Evolutionary conservation across 805 yeast genomes (phyloP), one percentile per base, ranked within the genome.

Genomic region (Wickerhamiella alocasiicola): DNA sequence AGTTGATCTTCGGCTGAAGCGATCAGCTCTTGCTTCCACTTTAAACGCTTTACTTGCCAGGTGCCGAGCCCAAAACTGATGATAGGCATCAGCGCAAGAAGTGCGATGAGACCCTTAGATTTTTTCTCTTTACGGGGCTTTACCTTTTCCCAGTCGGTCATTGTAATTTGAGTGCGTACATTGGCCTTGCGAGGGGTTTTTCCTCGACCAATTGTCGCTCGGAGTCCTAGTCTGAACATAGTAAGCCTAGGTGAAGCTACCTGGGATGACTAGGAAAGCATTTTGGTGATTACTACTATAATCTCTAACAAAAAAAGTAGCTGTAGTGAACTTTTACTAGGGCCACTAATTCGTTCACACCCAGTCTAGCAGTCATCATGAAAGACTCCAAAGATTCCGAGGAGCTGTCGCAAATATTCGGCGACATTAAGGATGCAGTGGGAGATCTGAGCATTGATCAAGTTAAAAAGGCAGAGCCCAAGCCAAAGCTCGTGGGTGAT

Each of bases 31-130:
- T 76, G 80, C 58, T 91, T 91, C 98, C 98, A 91, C 45, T 72
- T 67, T 37, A 91, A 63, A 48, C 98, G 68, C 51, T 73, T 66
- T 34, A 82, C 75, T 63, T 91, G 98, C 98, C 98, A 91, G 42
- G 85, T 72, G 2, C 97, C 98, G 32, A 91, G 63, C 35, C 76
- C 78, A 56, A 88, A 81, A 9, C 95, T 74, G 2, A 85, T 68
- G 1, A 85, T 67, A 0, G 98, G 98, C 78, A 93, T 88, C 16
- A 88, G 72, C 9, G 54, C 55, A 44, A 46, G 62, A 43, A 74
- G 65, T 51, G 53, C 70, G 52, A 61, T 43, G 63, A 65, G 50
- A 56, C 63, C 63, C 65, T 41, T 62, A 59, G 44, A 67, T 71
- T 18, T 66, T 60, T 29, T 44, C 33, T 43, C 30, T 23, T 52